Base-by-base conservation (phyloP, 768 basidiomycete genomes). In the Boletellus ananas region DNA sequence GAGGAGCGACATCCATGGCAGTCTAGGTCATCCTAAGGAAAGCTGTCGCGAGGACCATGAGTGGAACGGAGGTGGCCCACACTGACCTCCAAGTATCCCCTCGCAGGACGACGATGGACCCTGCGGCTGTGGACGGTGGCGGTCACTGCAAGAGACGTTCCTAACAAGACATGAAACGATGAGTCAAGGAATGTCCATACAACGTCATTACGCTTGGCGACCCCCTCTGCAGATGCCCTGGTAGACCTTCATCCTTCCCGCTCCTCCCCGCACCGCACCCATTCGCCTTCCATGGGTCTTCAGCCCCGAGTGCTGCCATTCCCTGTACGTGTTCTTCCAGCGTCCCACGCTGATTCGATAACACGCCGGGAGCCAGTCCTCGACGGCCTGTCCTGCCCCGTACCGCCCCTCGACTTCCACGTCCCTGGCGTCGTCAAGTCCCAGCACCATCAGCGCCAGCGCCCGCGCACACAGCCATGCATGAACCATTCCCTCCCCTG, bases 401-500 rank as follows among this genome's bases (percentile, higher is more conserved):
- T 62, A 66, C 13, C 14, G 2, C 25, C 54, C 60, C 33, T 65
- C 65, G 2, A 9, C 7, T 29, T 52, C 50, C 34, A 58, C 21
- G 11, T 29, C 45, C 41, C 20, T 42, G 13, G 34, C 39, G 0
- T 55, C 38, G 20, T 76, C 74, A 13, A 66, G 58, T 3, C 71
- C 76, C 4, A 82, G 64, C 4, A 89, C 69, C 84, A 85, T 84
- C 45, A 70, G 56, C 11, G 81, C 84, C 17, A 85, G 62, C 8
- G 79, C 81, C 48, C 75, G 73, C 4, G 80, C 78, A 49, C 80
- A 74, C 63, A 82, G 61, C 83, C 84, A 86, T 0, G 81, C 84
- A 54, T 85, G 78, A 4, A 78, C 79, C 85, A 87, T 86, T 2
- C 86, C 86, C 55, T 89, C 86, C 1, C 86, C 86, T 0, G 77